Evolutionary conservation across 345 rosid species (phyloP).

Genomic region (Aquilaria yunnanensis): DNA sequence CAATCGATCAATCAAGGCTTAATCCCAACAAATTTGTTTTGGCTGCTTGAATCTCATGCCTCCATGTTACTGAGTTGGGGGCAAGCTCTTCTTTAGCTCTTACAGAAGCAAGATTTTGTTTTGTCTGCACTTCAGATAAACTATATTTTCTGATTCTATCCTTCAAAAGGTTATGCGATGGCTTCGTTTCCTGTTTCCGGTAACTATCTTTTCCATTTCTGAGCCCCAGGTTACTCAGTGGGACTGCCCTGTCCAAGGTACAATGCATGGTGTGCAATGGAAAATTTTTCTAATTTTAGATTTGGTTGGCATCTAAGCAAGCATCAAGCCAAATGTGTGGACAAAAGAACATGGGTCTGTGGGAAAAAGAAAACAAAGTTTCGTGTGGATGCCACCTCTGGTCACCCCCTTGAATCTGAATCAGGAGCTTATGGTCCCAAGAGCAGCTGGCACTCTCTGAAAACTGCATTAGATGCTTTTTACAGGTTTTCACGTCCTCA

Average conservation of each 20-base stretch:
- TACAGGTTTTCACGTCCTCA: constrained; percentile 95
- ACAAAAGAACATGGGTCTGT: constrained; percentile 14
- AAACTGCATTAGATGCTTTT: constrained; percentile 56
- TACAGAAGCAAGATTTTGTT: too few species aligned
- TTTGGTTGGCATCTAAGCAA: constrained; percentile 21
- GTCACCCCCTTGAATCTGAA: constrained; percentile 47
- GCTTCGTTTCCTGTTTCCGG: neutral
- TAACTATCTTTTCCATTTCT: neutral
- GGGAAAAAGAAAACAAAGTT: constrained; percentile 23
- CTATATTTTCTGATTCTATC: too few species aligned
- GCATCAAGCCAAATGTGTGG: constrained; percentile 20
- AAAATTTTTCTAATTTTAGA: constrained; percentile 14
- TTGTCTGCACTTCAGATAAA: too few species aligned
- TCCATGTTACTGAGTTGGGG: too few species aligned
- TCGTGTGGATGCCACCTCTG: constrained; percentile 49
- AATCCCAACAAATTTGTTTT: too few species aligned
- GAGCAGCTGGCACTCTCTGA: constrained; percentile 25
- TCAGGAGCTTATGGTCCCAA: constrained; percentile 42
- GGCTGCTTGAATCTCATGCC: too few species aligned
- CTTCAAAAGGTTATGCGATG: too few species aligned
- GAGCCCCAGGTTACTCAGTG: constrained; percentile 22
- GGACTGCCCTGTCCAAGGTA: constrained; percentile 25
- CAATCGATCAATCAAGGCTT: too few species aligned
- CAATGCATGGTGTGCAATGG: constrained; percentile 24
- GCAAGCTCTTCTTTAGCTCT: too few species aligned